Evolutionary conservation across 2,329 filamentous ascomycete species (phyloP).

Genomic region (Colletotrichum cereale): DNA sequence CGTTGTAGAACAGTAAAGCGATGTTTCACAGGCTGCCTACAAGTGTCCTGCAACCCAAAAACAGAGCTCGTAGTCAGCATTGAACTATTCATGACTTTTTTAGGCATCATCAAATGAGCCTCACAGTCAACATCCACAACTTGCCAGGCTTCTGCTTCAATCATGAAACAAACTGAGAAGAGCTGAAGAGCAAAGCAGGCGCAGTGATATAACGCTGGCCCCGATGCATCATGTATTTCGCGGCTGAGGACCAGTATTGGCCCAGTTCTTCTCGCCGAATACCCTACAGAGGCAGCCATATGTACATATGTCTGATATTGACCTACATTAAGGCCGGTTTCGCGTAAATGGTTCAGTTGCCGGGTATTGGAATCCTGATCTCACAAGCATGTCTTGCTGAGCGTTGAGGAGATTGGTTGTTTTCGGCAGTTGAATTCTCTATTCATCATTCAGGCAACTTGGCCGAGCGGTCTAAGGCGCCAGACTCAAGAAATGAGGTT

Average conservation of each 20-base stretch:
- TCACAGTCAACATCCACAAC: neutral
- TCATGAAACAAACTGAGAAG: too few relatives aligned
- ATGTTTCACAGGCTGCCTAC: neutral
- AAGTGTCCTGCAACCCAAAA: neutral
- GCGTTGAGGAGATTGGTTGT: neutral
- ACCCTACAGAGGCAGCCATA: too few relatives aligned
- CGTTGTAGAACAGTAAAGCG: neutral
- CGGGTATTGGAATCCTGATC: neutral
- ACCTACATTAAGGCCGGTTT: neutral
- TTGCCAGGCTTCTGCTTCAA: neutral
- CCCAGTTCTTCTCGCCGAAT: neutral
- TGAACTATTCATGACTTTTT: neutral
- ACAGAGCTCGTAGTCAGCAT: neutral
- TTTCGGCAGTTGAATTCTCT: fast-evolving
- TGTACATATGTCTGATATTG: neutral
- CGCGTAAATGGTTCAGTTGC: neutral
- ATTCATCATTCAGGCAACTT: neutral
- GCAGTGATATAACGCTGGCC: too few relatives aligned
- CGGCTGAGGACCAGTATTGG: too few relatives aligned
- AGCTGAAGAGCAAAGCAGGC: neutral
- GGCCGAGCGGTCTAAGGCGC: constrained; percentile 27
- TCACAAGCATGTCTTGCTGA: neutral
- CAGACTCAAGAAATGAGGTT: constrained; percentile 8
- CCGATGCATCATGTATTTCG: neutral
- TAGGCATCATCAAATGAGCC: neutral